phyloP scores from a whole-genome alignment of 208 protist genomes.

The Acanthamoeba divionensis region DNA sequence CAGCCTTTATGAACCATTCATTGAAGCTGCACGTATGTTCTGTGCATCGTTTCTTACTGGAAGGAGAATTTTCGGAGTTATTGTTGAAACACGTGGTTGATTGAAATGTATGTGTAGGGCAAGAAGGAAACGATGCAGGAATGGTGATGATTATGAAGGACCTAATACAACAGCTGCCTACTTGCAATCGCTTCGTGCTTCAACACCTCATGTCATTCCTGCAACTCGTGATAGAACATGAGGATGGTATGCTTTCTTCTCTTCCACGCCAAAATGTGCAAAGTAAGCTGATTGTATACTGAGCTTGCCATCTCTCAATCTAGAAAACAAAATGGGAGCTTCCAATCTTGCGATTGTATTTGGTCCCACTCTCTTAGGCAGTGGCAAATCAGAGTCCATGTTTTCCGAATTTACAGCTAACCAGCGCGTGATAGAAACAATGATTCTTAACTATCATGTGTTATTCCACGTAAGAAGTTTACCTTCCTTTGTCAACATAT shows the following conservation, averaged over 20 bases:
- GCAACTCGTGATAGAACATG: background rate
- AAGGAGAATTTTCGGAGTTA: too few relatives aligned
- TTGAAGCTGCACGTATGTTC: conserved; percentile 8
- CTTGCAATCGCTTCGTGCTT: conserved; percentile 18
- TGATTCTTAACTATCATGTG: background rate
- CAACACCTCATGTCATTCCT: conserved; percentile 49
- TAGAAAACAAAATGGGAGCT: conserved; percentile 32
- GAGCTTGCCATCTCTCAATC: background rate
- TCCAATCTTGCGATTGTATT: conserved; percentile 42
- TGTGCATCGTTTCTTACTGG: background rate
- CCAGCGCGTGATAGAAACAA: conserved; percentile 6
- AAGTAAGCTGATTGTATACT: background rate
- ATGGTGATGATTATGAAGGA: background rate
- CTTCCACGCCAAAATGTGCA: background rate
- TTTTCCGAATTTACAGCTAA: conserved; percentile 22
- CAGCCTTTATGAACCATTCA: background rate
- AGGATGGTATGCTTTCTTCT: background rate
- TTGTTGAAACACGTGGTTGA: background rate
- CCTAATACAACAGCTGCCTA: background rate
- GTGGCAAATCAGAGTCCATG: background rate
- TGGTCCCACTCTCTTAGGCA: background rate
- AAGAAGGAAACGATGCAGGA: background rate
- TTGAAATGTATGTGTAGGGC: background rate
- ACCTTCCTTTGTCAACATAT: background rate
- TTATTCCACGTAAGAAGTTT: background rate